Percentiles rank a stretch among this genome's conserved stretches.
These are phyloP conservation scores for Colletotrichum endophyticum DNA, from an alignment of 2,329 filamentous ascomycete species.

Conservation along the genomic window DNA sequence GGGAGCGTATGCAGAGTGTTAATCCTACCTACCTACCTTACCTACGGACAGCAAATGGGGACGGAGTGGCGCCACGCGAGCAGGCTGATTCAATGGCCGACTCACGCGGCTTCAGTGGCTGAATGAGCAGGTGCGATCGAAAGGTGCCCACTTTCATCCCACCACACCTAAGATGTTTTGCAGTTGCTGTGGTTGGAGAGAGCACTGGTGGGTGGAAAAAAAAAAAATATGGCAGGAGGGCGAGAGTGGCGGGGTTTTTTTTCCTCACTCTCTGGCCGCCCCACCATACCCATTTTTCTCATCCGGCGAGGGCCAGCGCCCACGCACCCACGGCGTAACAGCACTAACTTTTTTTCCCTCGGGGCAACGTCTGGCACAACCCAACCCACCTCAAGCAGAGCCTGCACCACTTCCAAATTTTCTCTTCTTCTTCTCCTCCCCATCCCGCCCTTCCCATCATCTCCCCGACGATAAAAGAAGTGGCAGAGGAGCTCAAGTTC, in stretches of 20 bases:
- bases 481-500: slow-evolving; percentile 39
- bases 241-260: slow-evolving; percentile 26
- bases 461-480: slow-evolving; percentile 42
- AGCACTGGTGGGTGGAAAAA: background rate
- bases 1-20: background rate
- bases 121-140: background rate
- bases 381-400: background rate
- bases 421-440: slow-evolving; percentile 6
- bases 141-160: background rate
- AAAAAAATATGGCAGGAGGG: background rate
- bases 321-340: background rate
- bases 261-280: slow-evolving; percentile 18
- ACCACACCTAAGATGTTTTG: background rate
- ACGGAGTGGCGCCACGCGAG: background rate
- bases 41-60: background rate
- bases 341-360: slow-evolving; percentile 22
- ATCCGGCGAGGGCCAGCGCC: background rate
- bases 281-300: slow-evolving; percentile 25
- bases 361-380: background rate
- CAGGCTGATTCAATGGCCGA: background rate
- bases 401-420: slow-evolving; percentile 18
- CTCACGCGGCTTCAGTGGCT: background rate
- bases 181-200: background rate
- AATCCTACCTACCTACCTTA: too few relatives aligned
- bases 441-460: slow-evolving; percentile 18